Evolutionary conservation across 352 stramenopile genomes (phyloP).

Genomic region (Pythium rhizo-oryzae): DNA sequence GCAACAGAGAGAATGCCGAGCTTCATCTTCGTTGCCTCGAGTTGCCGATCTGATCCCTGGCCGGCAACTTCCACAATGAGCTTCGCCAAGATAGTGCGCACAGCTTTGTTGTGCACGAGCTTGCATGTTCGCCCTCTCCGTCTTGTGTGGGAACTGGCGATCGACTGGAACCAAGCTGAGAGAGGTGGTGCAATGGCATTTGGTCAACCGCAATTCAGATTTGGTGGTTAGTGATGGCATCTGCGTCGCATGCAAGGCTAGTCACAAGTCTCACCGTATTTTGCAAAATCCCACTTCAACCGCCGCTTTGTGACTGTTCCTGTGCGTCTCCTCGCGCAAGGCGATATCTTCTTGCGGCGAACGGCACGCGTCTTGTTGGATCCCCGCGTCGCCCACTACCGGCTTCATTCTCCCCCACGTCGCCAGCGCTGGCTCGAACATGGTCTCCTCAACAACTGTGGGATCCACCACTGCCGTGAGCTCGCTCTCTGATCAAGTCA

Average conservation of each 20-base stretch:
- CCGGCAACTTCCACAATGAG: constrained; percentile 10
- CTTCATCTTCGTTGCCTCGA: constrained; percentile 16
- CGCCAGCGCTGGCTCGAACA: constrained; percentile 15
- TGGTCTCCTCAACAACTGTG: constrained; percentile 66
- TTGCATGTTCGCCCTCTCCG: too few relatives aligned
- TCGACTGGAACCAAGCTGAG: neutral
- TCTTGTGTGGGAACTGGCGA: neutral
- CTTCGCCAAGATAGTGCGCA: too few relatives aligned
- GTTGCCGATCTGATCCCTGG: neutral
- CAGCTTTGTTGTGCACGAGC: neutral
- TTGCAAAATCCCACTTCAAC: constrained; percentile 3
- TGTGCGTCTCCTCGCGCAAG: neutral
- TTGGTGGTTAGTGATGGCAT: too few relatives aligned
- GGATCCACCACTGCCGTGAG: constrained; percentile 65
- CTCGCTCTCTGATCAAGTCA: constrained; percentile 81
- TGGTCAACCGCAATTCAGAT: too few relatives aligned
- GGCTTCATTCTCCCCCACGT: neutral
- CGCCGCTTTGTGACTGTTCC: constrained; percentile 10
- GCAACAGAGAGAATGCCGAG: neutral
- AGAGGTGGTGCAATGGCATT: too few relatives aligned
- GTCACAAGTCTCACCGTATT: too few relatives aligned
- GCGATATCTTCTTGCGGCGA: too few relatives aligned
- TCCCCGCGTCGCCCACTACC: neutral
- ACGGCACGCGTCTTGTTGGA: too few relatives aligned
- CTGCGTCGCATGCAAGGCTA: too few relatives aligned